These are phyloP conservation scores for Rhexocercosporidium sp. DNA, from an alignment of 2,329 filamentous ascomycete genomes.

Conservation along the genomic window DNA sequence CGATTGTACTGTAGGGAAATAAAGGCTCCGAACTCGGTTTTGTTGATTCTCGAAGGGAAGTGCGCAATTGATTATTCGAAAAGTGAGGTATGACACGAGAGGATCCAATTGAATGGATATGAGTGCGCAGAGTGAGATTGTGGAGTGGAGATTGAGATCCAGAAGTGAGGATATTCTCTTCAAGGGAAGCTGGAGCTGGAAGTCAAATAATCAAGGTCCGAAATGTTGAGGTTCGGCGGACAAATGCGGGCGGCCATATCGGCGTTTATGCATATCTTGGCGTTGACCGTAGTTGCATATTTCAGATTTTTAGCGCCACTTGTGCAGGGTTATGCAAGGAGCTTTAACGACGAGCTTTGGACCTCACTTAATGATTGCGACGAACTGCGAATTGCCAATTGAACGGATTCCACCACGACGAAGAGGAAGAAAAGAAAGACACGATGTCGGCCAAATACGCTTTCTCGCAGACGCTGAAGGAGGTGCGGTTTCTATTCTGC, in stretches of 20 bases:
- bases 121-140: neutral
- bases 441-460: constrained; percentile 92
- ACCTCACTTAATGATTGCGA: neutral
- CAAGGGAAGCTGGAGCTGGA: neutral
- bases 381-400: constrained; percentile 16
- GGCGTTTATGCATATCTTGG: constrained; percentile 10
- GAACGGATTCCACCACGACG: constrained; percentile 8
- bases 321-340: constrained; percentile 31
- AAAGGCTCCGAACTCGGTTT: neutral
- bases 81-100: neutral
- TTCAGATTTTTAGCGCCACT: constrained; percentile 25
- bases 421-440: constrained; percentile 26
- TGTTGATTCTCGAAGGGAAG: neutral
- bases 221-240: constrained; percentile 16
- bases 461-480: constrained; percentile 87
- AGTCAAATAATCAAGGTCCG: neutral
- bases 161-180: constrained; percentile 7
- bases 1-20: neutral
- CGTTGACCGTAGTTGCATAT: constrained; percentile 10
- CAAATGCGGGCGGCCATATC: constrained; percentile 15
- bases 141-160: constrained; percentile 14
- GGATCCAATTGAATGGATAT: constrained; percentile 9
- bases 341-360: constrained; percentile 22
- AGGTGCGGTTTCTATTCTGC: constrained; percentile 97
- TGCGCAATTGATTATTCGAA: neutral